Base-by-base conservation (phyloP, 176 grass and related monocot species). In the Avena sativa region DNA sequence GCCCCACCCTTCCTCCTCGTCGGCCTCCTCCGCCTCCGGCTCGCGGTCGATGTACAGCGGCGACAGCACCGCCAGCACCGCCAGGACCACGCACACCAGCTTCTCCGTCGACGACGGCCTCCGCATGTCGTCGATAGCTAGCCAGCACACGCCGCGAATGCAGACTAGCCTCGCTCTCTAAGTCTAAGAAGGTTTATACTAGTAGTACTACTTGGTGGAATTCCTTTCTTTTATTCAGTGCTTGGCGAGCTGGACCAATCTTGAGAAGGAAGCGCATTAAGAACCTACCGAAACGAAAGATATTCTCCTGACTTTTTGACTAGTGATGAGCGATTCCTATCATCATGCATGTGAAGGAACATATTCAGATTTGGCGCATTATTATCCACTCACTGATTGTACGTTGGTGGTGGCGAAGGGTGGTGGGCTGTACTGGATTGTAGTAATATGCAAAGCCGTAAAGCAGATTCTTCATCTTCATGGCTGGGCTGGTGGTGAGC, bases 11-110 rank as follows among this genome's bases (percentile, higher is more conserved):
- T 74, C 85, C 0, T 96, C 82, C 3, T 93, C 94, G 0, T 98
- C 90, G 6, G 94, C 90, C 5, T 76, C n/a, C 74, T 95, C 93
- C 55, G 34, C 50, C 77, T 28, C 78, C 0, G 80, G 49, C 56
- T 74, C 79, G 48, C 97, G 75, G 82, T 96, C 94, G 26, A 99
- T 96, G 89, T 96, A 99, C 79, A 99, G 73, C 43, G 97, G 97
- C 8, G 97, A 99, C 36, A 96, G 71, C 8, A 99, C 94, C 12
- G 97, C 94, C 16, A 99, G 82, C 12, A 94, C 66, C 4, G 90
- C 92, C 65, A 96, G 40, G 50, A 87, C 79, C 12, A 99, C 78
- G 51, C 75, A 90, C 50, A 88, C 86, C 15, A 99, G 85, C 84
- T 85, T 99, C 86, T 89, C 92, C 17, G 92, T 96, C 12, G 92